These are phyloP conservation scores for Umbelopsis isabellina DNA, from an alignment of 192 early-diverging fungal genomes.

Conservation along the genomic window DNA sequence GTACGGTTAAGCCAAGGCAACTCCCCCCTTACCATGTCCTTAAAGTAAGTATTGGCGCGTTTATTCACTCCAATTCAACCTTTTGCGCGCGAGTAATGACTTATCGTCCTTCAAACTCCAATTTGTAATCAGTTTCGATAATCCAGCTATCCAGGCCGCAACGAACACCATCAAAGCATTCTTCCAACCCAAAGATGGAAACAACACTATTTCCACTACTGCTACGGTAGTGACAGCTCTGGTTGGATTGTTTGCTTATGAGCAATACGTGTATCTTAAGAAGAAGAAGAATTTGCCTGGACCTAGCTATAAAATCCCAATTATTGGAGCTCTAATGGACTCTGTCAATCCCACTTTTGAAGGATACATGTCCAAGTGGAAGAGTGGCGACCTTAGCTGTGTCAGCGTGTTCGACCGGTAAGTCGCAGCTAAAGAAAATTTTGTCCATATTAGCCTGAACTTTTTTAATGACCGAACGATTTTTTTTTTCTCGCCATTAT, in stretches of 20 bases:
- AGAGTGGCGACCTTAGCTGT: slow-evolving; percentile 45
- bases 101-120: too few relatives aligned
- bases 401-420: slow-evolving; percentile 49
- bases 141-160: slow-evolving; percentile 32
- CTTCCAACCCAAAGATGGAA: slow-evolving; percentile 27
- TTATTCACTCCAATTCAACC: neutral
- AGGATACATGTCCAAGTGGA: slow-evolving; percentile 50
- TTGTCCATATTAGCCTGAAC: slow-evolving; percentile 12
- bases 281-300: slow-evolving; percentile 45
- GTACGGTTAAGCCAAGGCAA: neutral
- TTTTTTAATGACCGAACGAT: slow-evolving; percentile 6
- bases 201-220: slow-evolving; percentile 33
- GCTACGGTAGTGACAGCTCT: slow-evolving; percentile 31
- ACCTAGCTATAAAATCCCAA: slow-evolving; percentile 40
- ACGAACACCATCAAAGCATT: slow-evolving; percentile 35
- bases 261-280: slow-evolving; percentile 42
- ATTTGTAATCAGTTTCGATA: slow-evolving; percentile 26
- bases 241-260: slow-evolving; percentile 40
- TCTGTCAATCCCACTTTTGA: slow-evolving; percentile 50
- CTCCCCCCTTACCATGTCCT: slow-evolving; percentile 2
- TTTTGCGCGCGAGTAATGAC: neutral
- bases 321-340: slow-evolving; percentile 47
- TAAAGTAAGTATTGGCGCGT: slow-evolving; percentile 1
- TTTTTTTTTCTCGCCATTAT: slow-evolving; percentile 18
- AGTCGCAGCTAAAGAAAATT: slow-evolving; percentile 19